Conservation (phyloP, 257 asterid genomes). For the Pogostemon cablin region DNA sequence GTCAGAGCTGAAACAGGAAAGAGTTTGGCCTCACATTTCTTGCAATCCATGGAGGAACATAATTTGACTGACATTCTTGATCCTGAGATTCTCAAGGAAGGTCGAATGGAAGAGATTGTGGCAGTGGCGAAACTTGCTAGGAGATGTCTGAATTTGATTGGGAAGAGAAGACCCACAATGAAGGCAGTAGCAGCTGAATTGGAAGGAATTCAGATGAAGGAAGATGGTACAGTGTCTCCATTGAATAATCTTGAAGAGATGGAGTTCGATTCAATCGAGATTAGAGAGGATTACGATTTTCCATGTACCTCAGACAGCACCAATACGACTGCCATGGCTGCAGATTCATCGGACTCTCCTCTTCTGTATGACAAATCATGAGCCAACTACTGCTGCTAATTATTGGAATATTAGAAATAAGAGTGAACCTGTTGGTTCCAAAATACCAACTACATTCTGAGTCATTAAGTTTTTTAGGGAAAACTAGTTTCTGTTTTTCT, state of each 20-base stretch:
- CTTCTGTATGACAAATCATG: slow-evolving; percentile 7
- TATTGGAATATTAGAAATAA: not conserved
- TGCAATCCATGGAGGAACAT: slow-evolving; percentile 38
- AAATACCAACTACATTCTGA: too few species aligned
- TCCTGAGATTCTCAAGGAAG: slow-evolving; percentile 26
- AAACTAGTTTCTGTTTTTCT: too few species aligned
- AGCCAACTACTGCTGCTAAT: not conserved
- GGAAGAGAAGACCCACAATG: slow-evolving; percentile 42
- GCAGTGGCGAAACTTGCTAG: slow-evolving; percentile 37
- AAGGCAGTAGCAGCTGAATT: slow-evolving; percentile 37
- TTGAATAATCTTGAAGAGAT: not conserved
- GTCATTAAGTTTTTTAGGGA: too few species aligned
- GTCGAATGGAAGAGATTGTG: slow-evolving; percentile 24
- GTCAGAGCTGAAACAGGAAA: slow-evolving; percentile 28
- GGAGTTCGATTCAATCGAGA: slow-evolving; percentile 19
- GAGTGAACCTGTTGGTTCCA: not conserved
- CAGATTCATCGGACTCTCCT: slow-evolving; percentile 1
- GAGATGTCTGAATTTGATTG: slow-evolving; percentile 39
- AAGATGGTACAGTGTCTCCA: not conserved
- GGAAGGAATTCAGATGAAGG: slow-evolving; percentile 29
- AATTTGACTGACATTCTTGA: slow-evolving; percentile 32
- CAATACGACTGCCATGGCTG: not conserved
- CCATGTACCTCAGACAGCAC: slow-evolving; percentile 1
- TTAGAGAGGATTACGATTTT: slow-evolving; percentile 13
- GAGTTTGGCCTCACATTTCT: slow-evolving; percentile 36